Conservation (phyloP, 2,329 filamentous ascomycete genomes). For the Pleomassaria siparia region DNA sequence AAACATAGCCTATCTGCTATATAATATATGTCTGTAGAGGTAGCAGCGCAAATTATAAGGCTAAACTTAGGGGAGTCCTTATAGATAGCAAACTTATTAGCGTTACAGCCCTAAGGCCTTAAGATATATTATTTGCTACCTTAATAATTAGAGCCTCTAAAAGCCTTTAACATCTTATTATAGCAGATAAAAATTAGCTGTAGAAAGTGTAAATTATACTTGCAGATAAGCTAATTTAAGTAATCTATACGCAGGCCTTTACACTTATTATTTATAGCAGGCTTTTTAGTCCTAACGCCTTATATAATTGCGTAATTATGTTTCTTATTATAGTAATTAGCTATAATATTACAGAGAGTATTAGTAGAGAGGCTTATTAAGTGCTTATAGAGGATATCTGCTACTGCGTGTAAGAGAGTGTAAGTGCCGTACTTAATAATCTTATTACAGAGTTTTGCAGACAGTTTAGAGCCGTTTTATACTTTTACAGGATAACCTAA, state of each 20-base stretch:
- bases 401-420: neutral
- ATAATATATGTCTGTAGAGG: neutral
- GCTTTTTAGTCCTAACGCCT: neutral
- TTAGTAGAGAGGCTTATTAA: neutral
- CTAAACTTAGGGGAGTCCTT: neutral
- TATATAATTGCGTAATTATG: constrained; percentile 2
- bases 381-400: neutral
- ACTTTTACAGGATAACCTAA: neutral
- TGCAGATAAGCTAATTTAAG: neutral
- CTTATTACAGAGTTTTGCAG: neutral
- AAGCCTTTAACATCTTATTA: neutral
- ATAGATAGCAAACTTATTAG: neutral
- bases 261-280: neutral
- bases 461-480: neutral
- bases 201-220: neutral
- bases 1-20: neutral
- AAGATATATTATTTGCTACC: neutral
- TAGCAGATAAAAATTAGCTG: neutral
- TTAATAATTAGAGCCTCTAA: neutral
- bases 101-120: neutral
- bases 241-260: neutral
- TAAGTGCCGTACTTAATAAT: neutral
- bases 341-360: neutral
- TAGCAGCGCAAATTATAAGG: neutral
- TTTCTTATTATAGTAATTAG: neutral